Conservation (phyloP, 108 stramenopile genomes). For the Skeletonema menzelii region DNA sequence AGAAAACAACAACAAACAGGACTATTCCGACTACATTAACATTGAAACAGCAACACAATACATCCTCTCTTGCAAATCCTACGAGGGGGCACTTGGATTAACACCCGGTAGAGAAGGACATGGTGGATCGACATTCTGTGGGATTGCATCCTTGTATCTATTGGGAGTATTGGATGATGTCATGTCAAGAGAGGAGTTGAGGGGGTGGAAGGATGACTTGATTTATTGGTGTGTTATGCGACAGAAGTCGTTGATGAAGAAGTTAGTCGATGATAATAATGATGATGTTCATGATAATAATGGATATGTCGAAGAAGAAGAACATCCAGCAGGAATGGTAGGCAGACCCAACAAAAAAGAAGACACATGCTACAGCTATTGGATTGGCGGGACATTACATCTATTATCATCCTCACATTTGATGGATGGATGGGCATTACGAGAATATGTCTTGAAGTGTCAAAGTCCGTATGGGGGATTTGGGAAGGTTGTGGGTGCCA, state of each 20-base stretch:
- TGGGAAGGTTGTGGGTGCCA: conserved; percentile 63
- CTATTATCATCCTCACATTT: conserved; percentile 53
- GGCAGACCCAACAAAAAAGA: conserved; percentile 87
- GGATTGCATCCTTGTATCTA: conserved; percentile 65
- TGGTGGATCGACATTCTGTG: conserved; percentile 90
- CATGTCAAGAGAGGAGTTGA: conserved; percentile 15
- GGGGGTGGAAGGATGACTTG: conserved; percentile 57
- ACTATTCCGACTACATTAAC: conserved; percentile 23
- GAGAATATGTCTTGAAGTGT: conserved; percentile 62
- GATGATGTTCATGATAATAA: not conserved
- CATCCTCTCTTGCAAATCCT: conserved; percentile 58
- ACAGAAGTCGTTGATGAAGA: conserved; percentile 36
- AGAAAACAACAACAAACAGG: conserved; percentile 13
- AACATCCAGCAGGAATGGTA: conserved; percentile 64
- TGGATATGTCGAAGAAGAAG: conserved; percentile 10
- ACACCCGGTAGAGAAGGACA: conserved; percentile 78
- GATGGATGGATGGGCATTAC: conserved; percentile 53
- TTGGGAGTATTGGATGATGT: conserved; percentile 69
- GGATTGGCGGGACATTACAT: conserved; percentile 88
- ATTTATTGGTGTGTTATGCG: conserved; percentile 73
- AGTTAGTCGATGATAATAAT: not conserved
- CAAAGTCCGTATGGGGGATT: conserved; percentile 78
- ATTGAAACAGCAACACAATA: conserved; percentile 27
- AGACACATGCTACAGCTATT: conserved; percentile 92
- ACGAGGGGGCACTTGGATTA: conserved; percentile 73